Evolutionary conservation across 768 basidiomycete species (phyloP).

Genomic region (Lactifluus rugatus): DNA sequence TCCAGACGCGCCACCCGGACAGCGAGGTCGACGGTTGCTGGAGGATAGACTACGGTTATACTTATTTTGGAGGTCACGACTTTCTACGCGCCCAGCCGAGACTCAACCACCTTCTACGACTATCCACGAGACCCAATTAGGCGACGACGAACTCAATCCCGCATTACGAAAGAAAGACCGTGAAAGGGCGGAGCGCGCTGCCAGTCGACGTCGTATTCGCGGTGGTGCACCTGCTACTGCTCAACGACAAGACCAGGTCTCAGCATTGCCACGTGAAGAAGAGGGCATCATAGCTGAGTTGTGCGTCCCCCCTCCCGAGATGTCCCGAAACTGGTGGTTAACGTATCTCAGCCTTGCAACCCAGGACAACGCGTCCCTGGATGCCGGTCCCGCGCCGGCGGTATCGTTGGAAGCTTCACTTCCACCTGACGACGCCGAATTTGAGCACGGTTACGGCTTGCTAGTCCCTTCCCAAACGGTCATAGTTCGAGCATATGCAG

Average conservation of each 20-base stretch:
- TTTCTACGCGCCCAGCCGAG: conserved; percentile 30
- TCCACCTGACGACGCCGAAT: conserved; percentile 33
- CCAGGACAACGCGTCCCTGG: conserved; percentile 23
- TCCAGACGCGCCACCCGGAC: conserved; percentile 43
- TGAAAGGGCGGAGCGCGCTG: conserved; percentile 46
- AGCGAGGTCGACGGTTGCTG: conserved; percentile 71
- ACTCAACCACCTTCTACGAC: conserved; percentile 24
- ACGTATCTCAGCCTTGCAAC: conserved; percentile 8
- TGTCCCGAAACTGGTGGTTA: not conserved
- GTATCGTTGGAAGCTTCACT: conserved; percentile 11
- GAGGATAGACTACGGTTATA: conserved; percentile 60
- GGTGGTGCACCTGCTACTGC: conserved; percentile 47
- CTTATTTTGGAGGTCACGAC: conserved; percentile 71
- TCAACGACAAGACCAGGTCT: not conserved
- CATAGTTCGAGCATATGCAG: conserved; percentile 78
- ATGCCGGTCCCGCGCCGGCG: conserved; percentile 29
- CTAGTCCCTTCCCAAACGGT: conserved; percentile 71
- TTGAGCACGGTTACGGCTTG: conserved; percentile 73
- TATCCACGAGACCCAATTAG: conserved; percentile 20
- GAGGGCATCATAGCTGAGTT: conserved; percentile 34
- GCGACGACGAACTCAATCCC: conserved; percentile 44
- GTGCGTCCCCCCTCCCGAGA: not conserved
- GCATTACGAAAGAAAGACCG: conserved; percentile 72
- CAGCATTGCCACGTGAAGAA: conserved; percentile 22
- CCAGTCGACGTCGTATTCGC: conserved; percentile 62